Percentiles rank a stretch among this genome's conserved stretches.
These are phyloP conservation scores for Sordaria brevicollis DNA, from an alignment of 495 filamentous ascomycete genomes.

Conservation along the genomic window DNA sequence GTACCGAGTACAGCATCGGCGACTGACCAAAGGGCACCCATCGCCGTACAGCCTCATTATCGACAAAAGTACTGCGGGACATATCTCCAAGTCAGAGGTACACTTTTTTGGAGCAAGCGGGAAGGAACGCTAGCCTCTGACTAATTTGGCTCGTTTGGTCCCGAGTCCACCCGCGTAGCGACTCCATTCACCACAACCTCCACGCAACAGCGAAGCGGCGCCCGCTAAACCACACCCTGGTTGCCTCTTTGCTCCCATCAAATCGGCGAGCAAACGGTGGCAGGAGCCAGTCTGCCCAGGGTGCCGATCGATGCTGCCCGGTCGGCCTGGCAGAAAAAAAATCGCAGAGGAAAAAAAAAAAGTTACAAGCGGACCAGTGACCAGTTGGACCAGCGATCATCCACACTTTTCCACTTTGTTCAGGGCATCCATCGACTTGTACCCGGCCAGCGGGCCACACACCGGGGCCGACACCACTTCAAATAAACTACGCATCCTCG, in stretches of 20 bases:
- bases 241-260: not conserved
- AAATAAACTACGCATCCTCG: not conserved
- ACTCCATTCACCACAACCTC: not conserved
- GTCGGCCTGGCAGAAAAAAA: not conserved
- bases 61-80: not conserved
- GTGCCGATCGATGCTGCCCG: not conserved
- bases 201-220: not conserved
- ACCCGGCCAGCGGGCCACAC: not conserved
- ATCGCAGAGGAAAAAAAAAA: not conserved
- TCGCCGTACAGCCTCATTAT: not conserved
- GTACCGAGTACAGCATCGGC: not conserved
- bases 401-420: not conserved
- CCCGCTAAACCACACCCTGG: not conserved
- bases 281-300: not conserved
- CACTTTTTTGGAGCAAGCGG: not conserved
- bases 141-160: conserved; percentile 3
- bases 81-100: not conserved
- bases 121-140: conserved; percentile 2
- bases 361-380: not conserved
- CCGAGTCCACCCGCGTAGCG: conserved; percentile 14
- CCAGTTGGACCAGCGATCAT: not conserved
- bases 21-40: not conserved
- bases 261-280: not conserved
- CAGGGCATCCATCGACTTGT: not conserved
- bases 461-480: not conserved